Evolutionary conservation across 805 yeast genomes (phyloP).

Genomic region (Ogataea nakhonphanomensis): DNA sequence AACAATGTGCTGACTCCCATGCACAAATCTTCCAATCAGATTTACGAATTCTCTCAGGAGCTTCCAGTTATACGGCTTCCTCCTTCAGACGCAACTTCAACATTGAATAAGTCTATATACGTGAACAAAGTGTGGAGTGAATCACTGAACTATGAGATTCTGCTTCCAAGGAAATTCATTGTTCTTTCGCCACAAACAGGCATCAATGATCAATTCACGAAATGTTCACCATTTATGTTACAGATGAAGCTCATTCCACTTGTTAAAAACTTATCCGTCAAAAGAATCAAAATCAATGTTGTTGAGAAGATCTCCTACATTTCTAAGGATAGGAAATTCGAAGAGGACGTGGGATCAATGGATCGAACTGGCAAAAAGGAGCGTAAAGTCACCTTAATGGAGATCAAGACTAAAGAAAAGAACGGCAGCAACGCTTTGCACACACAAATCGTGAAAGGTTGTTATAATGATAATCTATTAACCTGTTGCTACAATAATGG

Average conservation of each 20-base stretch:
- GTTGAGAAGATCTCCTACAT: slow-evolving; percentile 64
- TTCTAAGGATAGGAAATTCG: slow-evolving; percentile 51
- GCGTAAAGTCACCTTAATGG: slow-evolving; percentile 55
- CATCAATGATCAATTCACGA: slow-evolving; percentile 22
- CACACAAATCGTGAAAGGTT: slow-evolving; percentile 56
- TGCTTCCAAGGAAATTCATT: slow-evolving; percentile 67
- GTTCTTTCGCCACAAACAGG: slow-evolving; percentile 54
- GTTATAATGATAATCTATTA: slow-evolving; percentile 58
- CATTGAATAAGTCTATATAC: slow-evolving; percentile 69
- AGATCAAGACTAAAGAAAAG: slow-evolving; percentile 55
- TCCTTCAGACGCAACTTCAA: slow-evolving; percentile 54
- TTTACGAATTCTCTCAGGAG: slow-evolving; percentile 35
- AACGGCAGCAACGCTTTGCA: slow-evolving; percentile 37
- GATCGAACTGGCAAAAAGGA: slow-evolving; percentile 41
- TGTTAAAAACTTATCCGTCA: slow-evolving; percentile 56
- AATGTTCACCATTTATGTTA: slow-evolving; percentile 37
- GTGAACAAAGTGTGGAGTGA: slow-evolving; percentile 76
- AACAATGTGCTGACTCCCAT: slow-evolving; percentile 3
- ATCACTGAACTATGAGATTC: slow-evolving; percentile 63
- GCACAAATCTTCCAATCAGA: slow-evolving; percentile 14
- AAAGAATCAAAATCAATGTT: slow-evolving; percentile 61
- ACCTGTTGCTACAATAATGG: slow-evolving; percentile 49
- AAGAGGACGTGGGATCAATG: slow-evolving; percentile 47
- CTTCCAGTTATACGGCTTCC: slow-evolving; percentile 53
- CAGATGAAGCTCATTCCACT: slow-evolving; percentile 67